A percentile compares a stretch with the other conserved stretches of the same genome.
Conservation (phyloP, 371 early-diverging fungal species). For the Nosema granulosis region DNA sequence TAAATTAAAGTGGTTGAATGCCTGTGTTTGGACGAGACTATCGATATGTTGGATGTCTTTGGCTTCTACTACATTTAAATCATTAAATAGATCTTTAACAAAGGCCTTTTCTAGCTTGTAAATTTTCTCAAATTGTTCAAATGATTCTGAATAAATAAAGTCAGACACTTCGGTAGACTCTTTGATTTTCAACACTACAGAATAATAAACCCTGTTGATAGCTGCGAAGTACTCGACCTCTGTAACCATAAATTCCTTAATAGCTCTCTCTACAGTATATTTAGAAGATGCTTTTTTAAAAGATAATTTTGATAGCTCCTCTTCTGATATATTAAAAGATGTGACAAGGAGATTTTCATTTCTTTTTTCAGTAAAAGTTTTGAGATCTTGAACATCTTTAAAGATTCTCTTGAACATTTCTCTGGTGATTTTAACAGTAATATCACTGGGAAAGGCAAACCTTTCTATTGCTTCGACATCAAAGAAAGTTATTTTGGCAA, state of each 20-base stretch:
- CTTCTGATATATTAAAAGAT: too few species aligned
- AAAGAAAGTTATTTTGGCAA: background rate
- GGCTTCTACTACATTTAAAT: background rate
- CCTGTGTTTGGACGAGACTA: too few species aligned
- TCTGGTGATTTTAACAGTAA: too few species aligned
- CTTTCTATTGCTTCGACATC: constrained; percentile 21
- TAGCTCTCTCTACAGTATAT: background rate
- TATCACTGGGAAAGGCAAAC: too few species aligned
- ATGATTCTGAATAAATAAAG: constrained; percentile 5
- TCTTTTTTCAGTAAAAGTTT: background rate
- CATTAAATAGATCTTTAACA: background rate
- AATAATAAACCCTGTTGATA: background rate
- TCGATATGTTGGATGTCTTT: background rate
- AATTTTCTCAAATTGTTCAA: constrained; percentile 6
- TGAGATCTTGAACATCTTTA: background rate
- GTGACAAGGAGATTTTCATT: background rate
- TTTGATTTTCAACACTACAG: background rate
- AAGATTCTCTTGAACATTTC: background rate
- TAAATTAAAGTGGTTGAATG: too few species aligned
- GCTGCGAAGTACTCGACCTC: background rate
- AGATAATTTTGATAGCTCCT: too few species aligned
- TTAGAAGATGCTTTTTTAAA: too few species aligned
- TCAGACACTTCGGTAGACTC: background rate
- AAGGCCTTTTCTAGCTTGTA: background rate
- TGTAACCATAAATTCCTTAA: constrained; percentile 1